Base-by-base conservation (phyloP, 306 rosid genomes). In the Dryas drummondii region DNA sequence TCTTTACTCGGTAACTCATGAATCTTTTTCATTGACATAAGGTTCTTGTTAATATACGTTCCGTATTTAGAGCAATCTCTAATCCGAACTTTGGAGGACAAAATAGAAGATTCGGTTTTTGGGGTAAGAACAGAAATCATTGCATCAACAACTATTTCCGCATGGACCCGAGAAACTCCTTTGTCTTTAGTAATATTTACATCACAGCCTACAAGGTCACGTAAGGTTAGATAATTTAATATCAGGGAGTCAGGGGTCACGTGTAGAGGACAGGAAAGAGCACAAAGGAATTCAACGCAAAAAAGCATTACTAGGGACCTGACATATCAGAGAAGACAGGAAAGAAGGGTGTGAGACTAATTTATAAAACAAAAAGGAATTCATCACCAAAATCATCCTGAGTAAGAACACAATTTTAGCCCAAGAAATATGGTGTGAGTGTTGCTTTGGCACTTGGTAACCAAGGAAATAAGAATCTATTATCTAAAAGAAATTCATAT, bases 121-220 rank as follows among this genome's bases (percentile, higher is more conserved):
- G 19, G 63, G 70, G 89, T 80, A 65, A 79, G 73, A 64, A 75
- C 72, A 17, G 62, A 70, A 51, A 80, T 71, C 98, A 91, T 82
- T 49, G 84, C 78, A 74, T 89, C 91, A 68, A 94, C 87, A 66
- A 87, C 59, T 72, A 94, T 86, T 83, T 94, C 98, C 42, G 98
- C 94, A 70, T 94, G 98, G 73, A 94, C 84, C 79, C 98, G 91
- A 55, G 98, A 94, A 76, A 89, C 97, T 70, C 98, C 97, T 87
- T 91, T 94, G 84, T 91, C 97, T 77, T 87, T 91, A 15, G 88
- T 81, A 82, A 94, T 77, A 63, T 84, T 86, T 50, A 94, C 83
- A 82, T 91, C 98, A 67, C 98, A 94, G 66, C 94, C 98, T 94
- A 87, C 67, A 69, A 66, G 79, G 42, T 69, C 3, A 13, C 54